Evolutionary conservation across 1,284 basidiomycete genomes (phyloP), one percentile per base, ranked within the genome.

Genomic region (Cryptococcus amylolentus): DNA sequence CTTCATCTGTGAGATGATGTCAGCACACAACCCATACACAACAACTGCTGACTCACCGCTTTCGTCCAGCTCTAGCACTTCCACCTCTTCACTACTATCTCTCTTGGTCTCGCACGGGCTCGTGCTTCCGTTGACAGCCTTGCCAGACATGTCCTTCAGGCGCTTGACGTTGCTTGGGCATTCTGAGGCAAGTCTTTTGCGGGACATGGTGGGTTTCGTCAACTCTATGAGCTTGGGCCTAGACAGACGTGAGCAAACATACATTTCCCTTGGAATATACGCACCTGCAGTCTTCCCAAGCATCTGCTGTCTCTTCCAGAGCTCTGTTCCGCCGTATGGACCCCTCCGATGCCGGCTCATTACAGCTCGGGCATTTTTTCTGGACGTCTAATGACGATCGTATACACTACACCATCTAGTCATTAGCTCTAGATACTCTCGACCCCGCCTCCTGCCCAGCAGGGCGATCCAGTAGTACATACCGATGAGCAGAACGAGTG

Each of bases 401-500:
- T 18, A 76, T 76, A 45, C 74, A 76, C 74, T 75, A 54, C 1
- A 28, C 13, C 5, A 35, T 5, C 3, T 16, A 8, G 12, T 23
- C 3, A 26, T 9, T 10, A 35, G 31, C 31, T 35, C 10, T 5
- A 35, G 0, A 6, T 35, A 35, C 7, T 6, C 31, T 8, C 31
- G 10, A 35, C 3, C 31, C 31, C 10, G 31, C 31, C 31, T 35
- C 10, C 31, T 6, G 31, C 31, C 31, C 16, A 58, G 58, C 49
- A 4, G 9, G 27, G 18, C 13, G n/a, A 16, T 48, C 41, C 38
- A 16, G 26, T 18, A 12, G 3, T 4, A 64, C 76, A 57, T 49
- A 76, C 76, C 20, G 69, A 60, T 5, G 76, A 77, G 61, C 76
- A 77, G 68, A 77, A 77, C 1, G 68, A 70, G 55, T 77, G 76